phyloP scores from a whole-genome alignment of 2,329 filamentous ascomycete genomes.

The Decorospora gaudefroyi region DNA sequence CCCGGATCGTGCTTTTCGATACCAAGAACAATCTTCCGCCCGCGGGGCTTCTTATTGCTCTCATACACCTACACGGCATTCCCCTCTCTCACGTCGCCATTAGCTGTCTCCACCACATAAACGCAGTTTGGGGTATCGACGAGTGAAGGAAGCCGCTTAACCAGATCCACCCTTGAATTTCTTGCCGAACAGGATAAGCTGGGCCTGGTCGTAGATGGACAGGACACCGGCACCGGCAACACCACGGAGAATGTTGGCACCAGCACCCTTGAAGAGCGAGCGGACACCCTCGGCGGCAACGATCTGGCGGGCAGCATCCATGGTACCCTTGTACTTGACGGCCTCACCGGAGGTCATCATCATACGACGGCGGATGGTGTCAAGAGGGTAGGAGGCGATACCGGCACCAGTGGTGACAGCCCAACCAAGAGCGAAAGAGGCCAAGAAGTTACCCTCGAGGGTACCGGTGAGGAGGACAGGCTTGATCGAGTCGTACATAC shows the following conservation, averaged over 20 bases:
- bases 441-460: conserved; percentile 98
- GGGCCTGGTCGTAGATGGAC: conserved; percentile 99
- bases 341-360: conserved; percentile 98
- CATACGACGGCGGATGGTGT: conserved; percentile 99
- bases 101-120: conserved; percentile 45
- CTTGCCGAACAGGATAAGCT: conserved; percentile 99
- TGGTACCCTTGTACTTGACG: conserved; percentile 98
- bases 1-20: conserved; percentile 48
- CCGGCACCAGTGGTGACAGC: conserved; percentile 99
- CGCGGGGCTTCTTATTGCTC: conserved; percentile 45
- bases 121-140: conserved; percentile 45
- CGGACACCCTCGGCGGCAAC: conserved; percentile 92
- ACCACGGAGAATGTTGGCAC: conserved; percentile 99
- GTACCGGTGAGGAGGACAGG: conserved; percentile 88
- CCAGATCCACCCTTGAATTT: conserved; percentile 76
- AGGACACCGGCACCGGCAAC: conserved; percentile 99
- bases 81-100: conserved; percentile 37
- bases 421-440: conserved; percentile 98
- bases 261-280: conserved; percentile 99
- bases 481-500: conserved; percentile 99
- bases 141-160: conserved; percentile 46
- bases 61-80: conserved; percentile 41
- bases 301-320: conserved; percentile 96
- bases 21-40: conserved; percentile 51
- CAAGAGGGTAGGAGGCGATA: conserved; percentile 99